Percentiles rank a stretch among this genome's conserved stretches.
phyloP scores from a whole-genome alignment of 116 monocot genomes.

The Dioscorea cayenensis region DNA sequence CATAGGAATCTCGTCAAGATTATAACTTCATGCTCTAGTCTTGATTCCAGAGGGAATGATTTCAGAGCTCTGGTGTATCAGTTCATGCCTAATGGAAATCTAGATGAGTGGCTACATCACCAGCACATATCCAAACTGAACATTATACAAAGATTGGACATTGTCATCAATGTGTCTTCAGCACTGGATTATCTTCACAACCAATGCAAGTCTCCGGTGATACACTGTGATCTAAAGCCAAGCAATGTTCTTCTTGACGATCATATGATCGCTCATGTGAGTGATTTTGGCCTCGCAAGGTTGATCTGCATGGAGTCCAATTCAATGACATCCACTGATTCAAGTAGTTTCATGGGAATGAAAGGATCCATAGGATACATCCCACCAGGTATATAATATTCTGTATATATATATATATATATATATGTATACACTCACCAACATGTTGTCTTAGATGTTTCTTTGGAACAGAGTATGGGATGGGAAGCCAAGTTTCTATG shows the following conservation, averaged over 20 bases:
- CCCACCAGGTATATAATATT: conserved; percentile 15
- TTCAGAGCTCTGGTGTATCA: conserved; percentile 18
- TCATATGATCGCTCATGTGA: conserved; percentile 15
- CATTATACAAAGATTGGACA: conserved; percentile 15
- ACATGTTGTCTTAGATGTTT: neutral
- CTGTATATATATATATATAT: neutral
- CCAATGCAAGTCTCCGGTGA: neutral
- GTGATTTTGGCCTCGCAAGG: conserved; percentile 29
- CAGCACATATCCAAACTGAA: conserved; percentile 1
- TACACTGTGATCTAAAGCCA: conserved; percentile 28
- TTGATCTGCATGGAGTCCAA: conserved; percentile 2
- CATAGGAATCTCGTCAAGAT: conserved; percentile 3
- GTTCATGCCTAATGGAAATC: conserved; percentile 24
- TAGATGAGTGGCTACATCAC: conserved; percentile 22
- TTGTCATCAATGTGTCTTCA: conserved; percentile 22
- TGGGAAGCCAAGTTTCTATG: conserved; percentile 2
- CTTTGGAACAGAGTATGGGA: conserved; percentile 11
- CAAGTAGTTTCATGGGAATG: conserved; percentile 11
- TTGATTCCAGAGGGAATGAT: conserved; percentile 1
- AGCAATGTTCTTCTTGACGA: conserved; percentile 24
- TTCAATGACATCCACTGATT: neutral
- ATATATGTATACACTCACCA: no score
- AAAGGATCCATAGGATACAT: conserved; percentile 24
- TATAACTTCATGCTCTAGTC: neutral
- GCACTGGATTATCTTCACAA: conserved; percentile 28